phyloP scores from a whole-genome alignment of 441 rosid genomes.

The Adansonia grandidieri region DNA sequence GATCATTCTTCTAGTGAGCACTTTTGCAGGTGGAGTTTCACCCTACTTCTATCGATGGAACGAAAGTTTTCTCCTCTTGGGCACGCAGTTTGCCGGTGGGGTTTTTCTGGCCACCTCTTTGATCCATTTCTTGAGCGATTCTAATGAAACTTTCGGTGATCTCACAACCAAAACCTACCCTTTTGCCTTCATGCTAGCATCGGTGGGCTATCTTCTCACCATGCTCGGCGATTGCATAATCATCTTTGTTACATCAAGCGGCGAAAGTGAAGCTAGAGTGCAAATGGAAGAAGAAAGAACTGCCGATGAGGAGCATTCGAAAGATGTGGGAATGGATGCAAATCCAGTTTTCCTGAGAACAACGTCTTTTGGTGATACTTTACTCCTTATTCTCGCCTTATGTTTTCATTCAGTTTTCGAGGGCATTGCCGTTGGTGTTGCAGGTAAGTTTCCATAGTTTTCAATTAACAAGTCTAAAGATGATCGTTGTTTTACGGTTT shows the following conservation, averaged over 20 bases:
- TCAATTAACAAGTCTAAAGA: background rate
- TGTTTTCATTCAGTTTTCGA: constrained; percentile 74
- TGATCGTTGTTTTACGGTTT: too few relatives aligned
- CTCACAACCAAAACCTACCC: constrained; percentile 59
- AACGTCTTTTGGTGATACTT: constrained; percentile 52
- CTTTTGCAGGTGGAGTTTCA: constrained; percentile 65
- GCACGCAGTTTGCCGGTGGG: constrained; percentile 75
- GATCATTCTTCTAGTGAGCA: constrained; percentile 58
- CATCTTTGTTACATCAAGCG: constrained; percentile 34
- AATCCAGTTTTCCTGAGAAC: constrained; percentile 50
- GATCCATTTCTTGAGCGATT: constrained; percentile 68
- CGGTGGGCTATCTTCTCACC: constrained; percentile 58
- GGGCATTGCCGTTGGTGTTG: constrained; percentile 73
- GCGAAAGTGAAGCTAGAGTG: constrained; percentile 37
- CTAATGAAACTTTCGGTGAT: constrained; percentile 55
- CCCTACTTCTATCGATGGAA: constrained; percentile 73
- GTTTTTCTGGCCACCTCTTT: constrained; percentile 66
- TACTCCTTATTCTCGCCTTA: constrained; percentile 60
- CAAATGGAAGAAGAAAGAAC: constrained; percentile 39
- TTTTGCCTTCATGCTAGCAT: constrained; percentile 69
- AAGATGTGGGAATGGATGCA: constrained; percentile 27
- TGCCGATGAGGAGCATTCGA: constrained; percentile 25
- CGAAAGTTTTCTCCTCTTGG: constrained; percentile 64
- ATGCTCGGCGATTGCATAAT: constrained; percentile 67
- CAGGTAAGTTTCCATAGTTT: constrained; percentile 45